phyloP scores from a whole-genome alignment of 768 basidiomycete species.

The Pulveroboletus frians region DNA sequence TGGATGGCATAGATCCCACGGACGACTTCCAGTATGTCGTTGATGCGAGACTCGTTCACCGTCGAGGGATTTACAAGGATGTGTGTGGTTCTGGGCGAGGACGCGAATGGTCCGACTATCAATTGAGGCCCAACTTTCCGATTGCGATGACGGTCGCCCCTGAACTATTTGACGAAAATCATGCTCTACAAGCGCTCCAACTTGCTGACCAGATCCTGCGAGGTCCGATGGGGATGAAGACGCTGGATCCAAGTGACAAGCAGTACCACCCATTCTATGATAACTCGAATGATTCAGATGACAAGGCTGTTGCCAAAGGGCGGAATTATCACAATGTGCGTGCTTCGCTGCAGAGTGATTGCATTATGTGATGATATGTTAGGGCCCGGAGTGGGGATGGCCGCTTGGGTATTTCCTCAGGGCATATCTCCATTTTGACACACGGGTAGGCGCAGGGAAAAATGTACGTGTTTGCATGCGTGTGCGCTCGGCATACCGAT shows the following conservation, averaged over 20 bases:
- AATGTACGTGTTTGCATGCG: slow-evolving; percentile 41
- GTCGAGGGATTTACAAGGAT: slow-evolving; percentile 98
- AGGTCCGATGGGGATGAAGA: slow-evolving; percentile 95
- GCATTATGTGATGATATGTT: slow-evolving; percentile 10
- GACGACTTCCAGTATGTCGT: slow-evolving; percentile 71
- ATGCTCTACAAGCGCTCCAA: slow-evolving; percentile 74
- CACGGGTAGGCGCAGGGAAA: slow-evolving; percentile 57
- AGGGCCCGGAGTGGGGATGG: slow-evolving; percentile 96
- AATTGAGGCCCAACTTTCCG: slow-evolving; percentile 88
- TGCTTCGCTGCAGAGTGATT: slow-evolving; percentile 2
- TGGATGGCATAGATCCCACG: slow-evolving; percentile 47
- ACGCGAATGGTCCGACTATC: slow-evolving; percentile 96
- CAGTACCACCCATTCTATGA: slow-evolving; percentile 92
- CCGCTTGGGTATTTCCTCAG: slow-evolving; percentile 93
- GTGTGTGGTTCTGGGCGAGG: slow-evolving; percentile 85
- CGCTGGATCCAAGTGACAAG: slow-evolving; percentile 79
- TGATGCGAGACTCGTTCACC: slow-evolving; percentile 67
- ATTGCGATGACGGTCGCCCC: slow-evolving; percentile 97
- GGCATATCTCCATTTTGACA: slow-evolving; percentile 88
- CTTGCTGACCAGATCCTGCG: slow-evolving; percentile 78
- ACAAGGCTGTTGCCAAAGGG: slow-evolving; percentile 83
- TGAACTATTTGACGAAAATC: slow-evolving; percentile 79
- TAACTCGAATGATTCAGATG: slow-evolving; percentile 88
- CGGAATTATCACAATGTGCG: slow-evolving; percentile 88
- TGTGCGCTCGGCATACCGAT: background rate